These are phyloP conservation scores for Chrysopogon serrulatus DNA, from an alignment of 176 grass and related monocot species.

Conservation along the genomic window DNA sequence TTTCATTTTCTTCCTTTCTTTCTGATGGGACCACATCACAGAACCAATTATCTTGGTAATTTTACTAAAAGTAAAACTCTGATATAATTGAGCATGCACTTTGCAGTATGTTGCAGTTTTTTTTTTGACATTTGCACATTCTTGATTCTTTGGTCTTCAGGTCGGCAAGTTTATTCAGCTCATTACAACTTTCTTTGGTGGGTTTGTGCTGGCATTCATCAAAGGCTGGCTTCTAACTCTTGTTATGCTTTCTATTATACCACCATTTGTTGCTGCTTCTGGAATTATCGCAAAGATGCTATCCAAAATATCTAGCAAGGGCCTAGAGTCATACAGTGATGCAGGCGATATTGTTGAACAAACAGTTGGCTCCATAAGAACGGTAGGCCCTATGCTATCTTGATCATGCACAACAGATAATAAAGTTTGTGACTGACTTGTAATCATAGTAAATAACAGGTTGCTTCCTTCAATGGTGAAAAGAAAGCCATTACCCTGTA, in stretches of 20 bases:
- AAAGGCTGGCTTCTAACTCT: conserved; percentile 83
- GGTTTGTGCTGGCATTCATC: conserved; percentile 58
- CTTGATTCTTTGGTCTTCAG: conserved; percentile 21
- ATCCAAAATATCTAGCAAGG: conserved; percentile 46
- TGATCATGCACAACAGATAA: not conserved
- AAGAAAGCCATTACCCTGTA: conserved; percentile 48
- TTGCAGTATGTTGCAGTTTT: not conserved
- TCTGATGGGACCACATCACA: not conserved
- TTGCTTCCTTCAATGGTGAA: conserved; percentile 72
- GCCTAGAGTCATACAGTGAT: conserved; percentile 47
- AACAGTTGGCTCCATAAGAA: conserved; percentile 69
- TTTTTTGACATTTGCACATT: not conserved
- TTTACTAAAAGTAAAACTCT: not conserved
- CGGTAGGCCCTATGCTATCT: conserved; percentile 24
- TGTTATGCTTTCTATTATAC: conserved; percentile 64
- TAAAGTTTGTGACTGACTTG: not conserved
- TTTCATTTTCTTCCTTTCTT: not conserved
- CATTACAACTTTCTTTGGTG: conserved; percentile 65
- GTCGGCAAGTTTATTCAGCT: conserved; percentile 77
- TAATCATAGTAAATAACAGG: conserved; percentile 37
- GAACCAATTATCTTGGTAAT: not conserved
- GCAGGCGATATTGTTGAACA: conserved; percentile 68
- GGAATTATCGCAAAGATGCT: conserved; percentile 47
- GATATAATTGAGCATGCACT: not conserved
- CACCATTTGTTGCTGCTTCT: conserved; percentile 45